These are phyloP conservation scores for Pichia scutulata DNA, from an alignment of 805 yeast species.

Conservation along the genomic window DNA sequence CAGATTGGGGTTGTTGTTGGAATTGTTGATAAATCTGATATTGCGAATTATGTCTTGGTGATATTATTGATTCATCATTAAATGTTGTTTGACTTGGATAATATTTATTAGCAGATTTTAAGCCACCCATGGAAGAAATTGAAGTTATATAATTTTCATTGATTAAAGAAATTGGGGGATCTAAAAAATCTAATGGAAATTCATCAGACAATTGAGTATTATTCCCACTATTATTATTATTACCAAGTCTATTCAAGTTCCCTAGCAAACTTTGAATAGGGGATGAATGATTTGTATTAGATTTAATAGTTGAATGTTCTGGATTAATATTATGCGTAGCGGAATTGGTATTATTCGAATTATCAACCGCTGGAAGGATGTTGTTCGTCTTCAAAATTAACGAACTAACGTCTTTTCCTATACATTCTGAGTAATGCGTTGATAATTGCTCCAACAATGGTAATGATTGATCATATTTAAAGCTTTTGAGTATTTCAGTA, in stretches of 20 bases:
- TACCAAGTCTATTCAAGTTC: background rate
- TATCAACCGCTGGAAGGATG: background rate
- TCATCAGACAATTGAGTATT: slow-evolving; percentile 2
- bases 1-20: background rate
- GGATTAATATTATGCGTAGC: background rate
- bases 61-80: background rate
- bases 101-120: background rate
- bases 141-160: slow-evolving; percentile 2
- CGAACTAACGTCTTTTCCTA: slow-evolving; percentile 8
- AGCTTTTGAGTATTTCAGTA: slow-evolving; percentile 73
- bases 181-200: slow-evolving; percentile 7
- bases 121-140: background rate
- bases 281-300: background rate
- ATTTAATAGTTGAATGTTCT: background rate
- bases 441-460: slow-evolving; percentile 50
- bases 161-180: background rate
- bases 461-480: slow-evolving; percentile 48
- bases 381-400: slow-evolving; percentile 5
- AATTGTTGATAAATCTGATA: background rate
- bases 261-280: background rate
- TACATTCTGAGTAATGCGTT: slow-evolving; percentile 14
- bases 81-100: background rate
- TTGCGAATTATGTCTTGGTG: background rate
- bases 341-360: background rate
- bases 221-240: background rate